Conservation (phyloP, 1,139 yeast genomes). For the Saccharomycopsis phalli region DNA sequence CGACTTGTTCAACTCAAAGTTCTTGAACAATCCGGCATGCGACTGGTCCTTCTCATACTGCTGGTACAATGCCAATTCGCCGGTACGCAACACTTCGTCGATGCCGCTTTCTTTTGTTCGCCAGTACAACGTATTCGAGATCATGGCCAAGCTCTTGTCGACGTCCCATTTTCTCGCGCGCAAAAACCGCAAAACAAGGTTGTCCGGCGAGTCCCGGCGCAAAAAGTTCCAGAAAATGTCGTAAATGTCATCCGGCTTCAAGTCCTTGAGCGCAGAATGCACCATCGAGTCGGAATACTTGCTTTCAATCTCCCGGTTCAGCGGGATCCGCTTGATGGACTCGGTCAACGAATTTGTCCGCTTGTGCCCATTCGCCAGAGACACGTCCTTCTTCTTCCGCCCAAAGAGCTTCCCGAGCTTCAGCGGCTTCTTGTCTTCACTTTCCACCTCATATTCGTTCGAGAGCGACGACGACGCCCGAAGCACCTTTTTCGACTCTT, state of each 20-base stretch:
- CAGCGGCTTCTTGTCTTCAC: conserved; percentile 4
- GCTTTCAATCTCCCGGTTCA: conserved; percentile 26
- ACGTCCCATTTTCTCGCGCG: conserved; percentile 72
- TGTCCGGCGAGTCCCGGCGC: conserved; percentile 66
- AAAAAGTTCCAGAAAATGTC: conserved; percentile 46
- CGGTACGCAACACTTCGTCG: conserved; percentile 47
- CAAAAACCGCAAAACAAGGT: conserved; percentile 52
- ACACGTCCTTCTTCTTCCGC: conserved; percentile 3
- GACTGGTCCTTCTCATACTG: conserved; percentile 28
- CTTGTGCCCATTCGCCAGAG: conserved; percentile 4
- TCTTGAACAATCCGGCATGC: conserved; percentile 37
- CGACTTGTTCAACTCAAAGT: conserved; percentile 51
- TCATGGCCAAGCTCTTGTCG: conserved; percentile 55
- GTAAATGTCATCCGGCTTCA: conserved; percentile 37
- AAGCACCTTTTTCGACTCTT: conserved; percentile 13
- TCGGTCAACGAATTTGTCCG: conserved; percentile 16
- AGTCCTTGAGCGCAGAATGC: conserved; percentile 31
- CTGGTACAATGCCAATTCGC: conserved; percentile 42
- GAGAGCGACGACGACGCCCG: conserved; percentile 12
- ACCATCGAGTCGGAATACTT: conserved; percentile 25
- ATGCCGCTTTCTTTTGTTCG: conserved; percentile 47
- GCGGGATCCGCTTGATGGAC: conserved; percentile 22
- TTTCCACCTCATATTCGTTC: conserved; percentile 4
- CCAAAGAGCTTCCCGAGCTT: conserved; percentile 3
- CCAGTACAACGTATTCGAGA: conserved; percentile 63